Evolutionary conservation across 768 basidiomycete species (phyloP).

Genomic region (Boletus reticuloceps): DNA sequence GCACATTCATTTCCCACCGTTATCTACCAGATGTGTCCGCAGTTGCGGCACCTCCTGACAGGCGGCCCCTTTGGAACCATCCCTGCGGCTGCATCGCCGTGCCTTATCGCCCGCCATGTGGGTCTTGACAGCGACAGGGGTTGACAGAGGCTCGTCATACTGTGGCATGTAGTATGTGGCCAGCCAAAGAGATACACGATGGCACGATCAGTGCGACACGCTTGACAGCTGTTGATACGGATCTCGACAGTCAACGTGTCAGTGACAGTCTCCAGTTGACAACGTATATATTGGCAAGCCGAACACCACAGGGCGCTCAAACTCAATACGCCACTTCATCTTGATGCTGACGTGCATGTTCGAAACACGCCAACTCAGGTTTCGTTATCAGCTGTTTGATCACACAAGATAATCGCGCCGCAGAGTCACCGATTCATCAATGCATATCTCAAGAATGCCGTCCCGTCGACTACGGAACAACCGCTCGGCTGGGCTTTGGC

Average conservation of each 20-base stretch:
- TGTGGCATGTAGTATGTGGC: neutral
- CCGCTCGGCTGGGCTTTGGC: neutral
- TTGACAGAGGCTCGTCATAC: slow-evolving; percentile 14
- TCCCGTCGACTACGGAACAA: slow-evolving; percentile 23
- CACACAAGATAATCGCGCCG: slow-evolving; percentile 18
- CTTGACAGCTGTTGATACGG: neutral
- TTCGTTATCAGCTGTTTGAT: slow-evolving; percentile 4
- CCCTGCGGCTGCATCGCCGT: slow-evolving; percentile 3
- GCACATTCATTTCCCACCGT: slow-evolving; percentile 17
- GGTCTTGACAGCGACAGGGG: slow-evolving; percentile 3
- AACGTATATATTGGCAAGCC: slow-evolving; percentile 3
- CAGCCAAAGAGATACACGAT: neutral
- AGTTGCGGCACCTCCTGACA: slow-evolving; percentile 9
- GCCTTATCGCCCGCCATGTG: slow-evolving; percentile 20
- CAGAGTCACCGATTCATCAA: slow-evolving; percentile 19
- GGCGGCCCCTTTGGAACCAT: slow-evolving; percentile 7
- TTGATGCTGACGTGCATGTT: slow-evolving; percentile 7
- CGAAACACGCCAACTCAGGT: slow-evolving; percentile 14
- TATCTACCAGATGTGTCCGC: slow-evolving; percentile 15
- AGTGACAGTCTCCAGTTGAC: slow-evolving; percentile 2
- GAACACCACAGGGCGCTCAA: slow-evolving; percentile 4
- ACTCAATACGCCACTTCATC: slow-evolving; percentile 19
- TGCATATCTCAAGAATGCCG: slow-evolving; percentile 13
- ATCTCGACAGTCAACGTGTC: slow-evolving; percentile 8
- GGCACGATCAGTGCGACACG: neutral